Base-by-base conservation (phyloP, 2,329 filamentous ascomycete genomes). In the Dactylellina haptotyla region DNA sequence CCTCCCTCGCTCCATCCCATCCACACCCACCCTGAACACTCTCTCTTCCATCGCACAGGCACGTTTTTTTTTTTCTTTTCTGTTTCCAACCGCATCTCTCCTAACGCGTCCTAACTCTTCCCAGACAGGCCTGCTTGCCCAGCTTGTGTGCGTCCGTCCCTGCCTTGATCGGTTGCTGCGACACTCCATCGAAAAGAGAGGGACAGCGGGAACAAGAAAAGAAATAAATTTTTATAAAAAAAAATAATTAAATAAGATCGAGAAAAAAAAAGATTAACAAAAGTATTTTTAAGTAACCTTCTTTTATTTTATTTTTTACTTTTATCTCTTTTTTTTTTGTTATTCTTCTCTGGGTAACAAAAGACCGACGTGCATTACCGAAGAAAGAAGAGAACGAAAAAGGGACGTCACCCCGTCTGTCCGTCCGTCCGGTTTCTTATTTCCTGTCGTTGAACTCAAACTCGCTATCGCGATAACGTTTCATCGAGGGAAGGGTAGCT, bases 1-100 rank as follows among this genome's bases (percentile, higher is more conserved):
- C 30, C 48, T 48, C 56, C 65, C 53, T n/a, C n/a, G n/a, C n/a
- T n/a, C n/a, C n/a, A 59, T 53, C 43, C 57, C 56, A 62, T 37
- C 45, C 53, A 67, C 32, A 18, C 50, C 56, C 65, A 6, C 10
- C 57, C 28, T 51, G 18, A 26, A 12, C 53, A 34, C 45, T 34
- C 45, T 41, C 63, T 20, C 41, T 48, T 70, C 57, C 30, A 72
- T 72, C 59, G 51, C 67, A 65, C 67, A 64, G 59, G 67, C 67
- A 72, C 67, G 67, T 72, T 72, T 72, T n/a, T n/a, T n/a, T n/a
- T n/a, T n/a, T n/a, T n/a, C n/a, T n/a, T n/a, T n/a, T n/a, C n/a
- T 59, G 67, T 72, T 72, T 72, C 67, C 67, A 72, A 72, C 67
- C 58, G 66, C 58, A 72, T 72, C 67, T 59, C n/a, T 39, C 45